A percentile compares a stretch with the other conserved stretches of the same genome.
Evolutionary conservation across 495 filamentous ascomycete species (phyloP).

Genomic region (Podospora pseudoanserina): DNA sequence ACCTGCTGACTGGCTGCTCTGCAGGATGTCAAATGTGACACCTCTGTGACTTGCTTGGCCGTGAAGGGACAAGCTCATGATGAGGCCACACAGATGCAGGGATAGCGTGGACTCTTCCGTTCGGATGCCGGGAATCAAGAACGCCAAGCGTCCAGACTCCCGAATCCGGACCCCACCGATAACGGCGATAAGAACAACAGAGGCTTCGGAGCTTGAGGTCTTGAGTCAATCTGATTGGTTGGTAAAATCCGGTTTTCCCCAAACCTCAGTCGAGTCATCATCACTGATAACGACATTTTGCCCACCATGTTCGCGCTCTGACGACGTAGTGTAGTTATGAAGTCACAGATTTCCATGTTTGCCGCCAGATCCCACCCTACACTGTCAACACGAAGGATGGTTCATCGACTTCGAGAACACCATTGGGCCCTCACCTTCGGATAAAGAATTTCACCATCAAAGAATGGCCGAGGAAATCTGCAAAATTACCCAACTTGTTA

Average conservation of each 20-base stretch:
- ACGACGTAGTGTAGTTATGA: background rate
- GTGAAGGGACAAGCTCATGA: constrained; percentile 4
- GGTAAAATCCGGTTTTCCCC: background rate
- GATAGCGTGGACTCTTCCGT: constrained; percentile 6
- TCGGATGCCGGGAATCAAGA: constrained; percentile 1
- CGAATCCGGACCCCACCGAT: constrained; percentile 7
- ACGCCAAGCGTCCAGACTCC: background rate
- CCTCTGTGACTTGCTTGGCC: background rate
- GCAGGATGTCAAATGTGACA: background rate
- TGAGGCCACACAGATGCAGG: constrained; percentile 7
- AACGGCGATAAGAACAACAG: background rate
- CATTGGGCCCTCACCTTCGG: background rate
- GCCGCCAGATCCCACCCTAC: background rate
- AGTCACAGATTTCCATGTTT: background rate
- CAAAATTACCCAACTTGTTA: constrained; percentile 2
- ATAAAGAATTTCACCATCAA: background rate
- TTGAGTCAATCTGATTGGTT: background rate
- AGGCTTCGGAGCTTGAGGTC: background rate
- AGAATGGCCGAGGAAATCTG: background rate
- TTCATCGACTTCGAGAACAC: background rate
- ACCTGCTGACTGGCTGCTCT: background rate
- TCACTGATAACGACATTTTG: background rate
- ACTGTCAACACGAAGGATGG: background rate
- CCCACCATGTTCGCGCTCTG: background rate
- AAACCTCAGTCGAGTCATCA: background rate